These are phyloP conservation scores for Aschersonia sp. DNA, from an alignment of 2,329 filamentous ascomycete species.

Conservation along the genomic window DNA sequence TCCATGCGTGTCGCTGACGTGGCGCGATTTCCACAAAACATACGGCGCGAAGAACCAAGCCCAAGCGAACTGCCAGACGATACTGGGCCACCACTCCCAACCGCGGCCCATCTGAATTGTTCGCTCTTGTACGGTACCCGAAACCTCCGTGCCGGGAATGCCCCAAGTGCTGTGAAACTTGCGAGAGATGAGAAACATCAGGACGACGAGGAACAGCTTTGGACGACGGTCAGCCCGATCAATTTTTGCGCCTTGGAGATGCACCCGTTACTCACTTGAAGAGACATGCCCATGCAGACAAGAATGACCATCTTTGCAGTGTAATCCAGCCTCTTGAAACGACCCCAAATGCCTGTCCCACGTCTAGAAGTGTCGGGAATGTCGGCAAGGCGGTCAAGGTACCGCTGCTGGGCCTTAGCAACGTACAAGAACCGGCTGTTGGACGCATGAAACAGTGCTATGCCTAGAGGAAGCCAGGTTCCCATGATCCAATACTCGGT, in stretches of 20 bases:
- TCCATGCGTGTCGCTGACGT: slow-evolving; percentile 47
- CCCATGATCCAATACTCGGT: slow-evolving; percentile 43
- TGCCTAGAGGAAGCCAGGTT: slow-evolving; percentile 40
- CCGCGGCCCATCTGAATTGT: slow-evolving; percentile 28
- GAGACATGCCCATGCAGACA: slow-evolving; percentile 25
- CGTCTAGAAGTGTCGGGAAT: not conserved
- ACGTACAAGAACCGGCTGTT: slow-evolving; percentile 37
- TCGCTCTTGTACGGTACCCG: slow-evolving; percentile 22
- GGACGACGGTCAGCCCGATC: not conserved
- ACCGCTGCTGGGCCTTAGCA: slow-evolving; percentile 32
- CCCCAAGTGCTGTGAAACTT: slow-evolving; percentile 43
- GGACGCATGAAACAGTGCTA: slow-evolving; percentile 43
- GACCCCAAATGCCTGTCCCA: slow-evolving; percentile 11
- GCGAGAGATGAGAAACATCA: slow-evolving; percentile 40
- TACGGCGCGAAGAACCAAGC: slow-evolving; percentile 41
- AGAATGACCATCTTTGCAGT: slow-evolving; percentile 25
- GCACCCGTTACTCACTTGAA: not conserved
- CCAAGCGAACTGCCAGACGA: slow-evolving; percentile 41
- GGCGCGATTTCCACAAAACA: slow-evolving; percentile 43
- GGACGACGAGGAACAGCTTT: slow-evolving; percentile 35
- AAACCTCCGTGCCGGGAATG: slow-evolving; percentile 20
- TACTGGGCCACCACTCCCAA: slow-evolving; percentile 45
- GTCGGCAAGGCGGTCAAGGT: slow-evolving; percentile 7
- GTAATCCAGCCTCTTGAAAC: slow-evolving; percentile 20
- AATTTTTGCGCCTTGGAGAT: slow-evolving; percentile 2